Conservation (phyloP, 345 rosid genomes). For the Schrenkiella parvula region DNA sequence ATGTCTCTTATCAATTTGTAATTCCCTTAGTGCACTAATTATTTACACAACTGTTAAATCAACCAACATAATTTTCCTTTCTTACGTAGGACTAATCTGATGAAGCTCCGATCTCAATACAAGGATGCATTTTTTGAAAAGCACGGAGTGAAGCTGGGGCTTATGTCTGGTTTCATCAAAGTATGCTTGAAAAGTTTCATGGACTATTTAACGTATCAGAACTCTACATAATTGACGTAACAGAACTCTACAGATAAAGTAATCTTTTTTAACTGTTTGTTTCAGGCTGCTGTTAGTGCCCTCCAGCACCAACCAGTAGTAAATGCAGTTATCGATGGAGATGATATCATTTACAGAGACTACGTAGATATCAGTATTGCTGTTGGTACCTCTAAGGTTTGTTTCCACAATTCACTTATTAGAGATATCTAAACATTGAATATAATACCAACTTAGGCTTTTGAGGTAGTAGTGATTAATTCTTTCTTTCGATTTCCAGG, state of each 20-base stretch:
- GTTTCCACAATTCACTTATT: background rate
- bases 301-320: conserved; percentile 93
- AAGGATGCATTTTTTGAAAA: conserved; percentile 93
- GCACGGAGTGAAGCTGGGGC: conserved; percentile 96
- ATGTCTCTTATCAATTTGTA: background rate
- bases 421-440: background rate
- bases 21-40: background rate
- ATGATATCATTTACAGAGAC: conserved; percentile 95
- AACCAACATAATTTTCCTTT: background rate
- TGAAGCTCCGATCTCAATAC: conserved; percentile 95
- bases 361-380: conserved; percentile 93
- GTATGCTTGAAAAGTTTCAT: conserved; percentile 33
- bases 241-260: background rate
- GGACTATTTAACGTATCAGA: background rate
- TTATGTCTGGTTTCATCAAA: conserved; percentile 97
- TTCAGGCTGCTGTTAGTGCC: conserved; percentile 95
- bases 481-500: conserved; percentile 37
- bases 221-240: no score
- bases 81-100: conserved; percentile 81
- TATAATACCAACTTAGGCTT: background rate
- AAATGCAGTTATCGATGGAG: conserved; percentile 99
- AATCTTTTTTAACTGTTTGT: conserved; percentile 9
- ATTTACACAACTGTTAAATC: background rate
- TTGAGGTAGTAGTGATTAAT: background rate
- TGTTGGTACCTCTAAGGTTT: conserved; percentile 60